Evolutionary conservation across 176 grass and related monocot species (phyloP).

Genomic region (Carex parvula): DNA sequence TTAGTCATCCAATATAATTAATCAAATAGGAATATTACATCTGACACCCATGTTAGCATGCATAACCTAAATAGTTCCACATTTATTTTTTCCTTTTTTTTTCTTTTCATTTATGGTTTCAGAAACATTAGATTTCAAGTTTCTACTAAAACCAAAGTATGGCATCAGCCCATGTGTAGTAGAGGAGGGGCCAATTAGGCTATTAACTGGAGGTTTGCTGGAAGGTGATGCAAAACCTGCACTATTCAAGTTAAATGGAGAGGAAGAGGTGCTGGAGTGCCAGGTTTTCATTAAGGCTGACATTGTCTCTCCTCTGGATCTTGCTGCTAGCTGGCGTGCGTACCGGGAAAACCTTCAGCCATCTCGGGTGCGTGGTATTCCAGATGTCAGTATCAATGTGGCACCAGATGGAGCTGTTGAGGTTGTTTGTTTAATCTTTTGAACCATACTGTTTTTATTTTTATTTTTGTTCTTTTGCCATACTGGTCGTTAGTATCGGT

Average conservation of each 20-base stretch:
- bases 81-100: background rate
- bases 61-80: background rate
- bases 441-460: background rate
- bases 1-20: background rate
- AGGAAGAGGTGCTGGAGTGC: conserved; percentile 65
- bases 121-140: conserved; percentile 96
- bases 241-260: conserved; percentile 62
- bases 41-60: background rate
- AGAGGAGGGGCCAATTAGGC: conserved; percentile 64
- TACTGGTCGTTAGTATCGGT: background rate
- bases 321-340: conserved; percentile 90
- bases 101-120: background rate
- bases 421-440: conserved; percentile 30
- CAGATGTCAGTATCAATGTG: conserved; percentile 89
- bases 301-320: conserved; percentile 81
- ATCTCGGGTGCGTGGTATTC: conserved; percentile 79
- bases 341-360: conserved; percentile 92
- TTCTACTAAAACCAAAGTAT: conserved; percentile 88
- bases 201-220: conserved; percentile 74
- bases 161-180: conserved; percentile 49
- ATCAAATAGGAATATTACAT: background rate
- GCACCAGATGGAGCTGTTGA: conserved; percentile 43
- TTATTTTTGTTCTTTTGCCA: background rate
- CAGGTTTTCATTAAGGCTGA: conserved; percentile 89
- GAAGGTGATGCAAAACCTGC: conserved; percentile 75